phyloP scores from a whole-genome alignment of 2,329 filamentous ascomycete species.

The Aspergillus ibericus region DNA sequence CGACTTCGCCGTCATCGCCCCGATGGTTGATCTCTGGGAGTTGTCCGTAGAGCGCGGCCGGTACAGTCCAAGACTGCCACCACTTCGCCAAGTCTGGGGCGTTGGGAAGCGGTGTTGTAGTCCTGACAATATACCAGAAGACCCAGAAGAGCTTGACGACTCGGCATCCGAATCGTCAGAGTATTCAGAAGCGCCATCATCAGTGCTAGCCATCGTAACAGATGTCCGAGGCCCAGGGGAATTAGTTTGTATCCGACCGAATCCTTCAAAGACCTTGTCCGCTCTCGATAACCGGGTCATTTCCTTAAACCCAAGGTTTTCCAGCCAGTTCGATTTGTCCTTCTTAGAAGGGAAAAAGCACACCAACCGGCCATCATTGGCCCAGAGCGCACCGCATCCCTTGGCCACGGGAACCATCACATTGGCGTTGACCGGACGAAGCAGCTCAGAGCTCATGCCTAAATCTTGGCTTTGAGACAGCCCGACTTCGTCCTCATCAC shows the following conservation, averaged over 20 bases:
- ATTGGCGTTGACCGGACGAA: constrained; percentile 59
- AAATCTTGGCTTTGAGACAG: constrained; percentile 46
- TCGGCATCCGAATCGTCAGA: constrained; percentile 59
- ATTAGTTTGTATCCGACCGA: constrained; percentile 58
- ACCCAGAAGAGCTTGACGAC: constrained; percentile 55
- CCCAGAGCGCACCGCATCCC: constrained; percentile 59
- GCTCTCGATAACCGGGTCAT: constrained; percentile 50
- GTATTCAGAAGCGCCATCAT: constrained; percentile 47
- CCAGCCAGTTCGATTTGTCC: constrained; percentile 52
- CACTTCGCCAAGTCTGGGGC: constrained; percentile 54
- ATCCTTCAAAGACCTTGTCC: constrained; percentile 62
- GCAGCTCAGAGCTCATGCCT: constrained; percentile 52
- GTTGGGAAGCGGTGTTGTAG: constrained; percentile 51
- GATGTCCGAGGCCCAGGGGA: constrained; percentile 49
- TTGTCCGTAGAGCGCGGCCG: constrained; percentile 50
- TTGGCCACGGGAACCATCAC: constrained; percentile 64
- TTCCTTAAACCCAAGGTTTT: constrained; percentile 49
- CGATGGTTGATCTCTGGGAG: constrained; percentile 55
- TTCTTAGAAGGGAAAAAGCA: constrained; percentile 58
- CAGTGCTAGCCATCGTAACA: constrained; percentile 43
- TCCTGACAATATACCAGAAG: constrained; percentile 45
- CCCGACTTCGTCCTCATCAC: constrained; percentile 70
- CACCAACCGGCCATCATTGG: constrained; percentile 56
- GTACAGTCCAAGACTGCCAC: constrained; percentile 56
- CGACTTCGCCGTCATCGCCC: constrained; percentile 53